A percentile compares a stretch with the other conserved stretches of the same genome.
phyloP scores from a whole-genome alignment of 257 asterid species.

The Mentha longifolia region DNA sequence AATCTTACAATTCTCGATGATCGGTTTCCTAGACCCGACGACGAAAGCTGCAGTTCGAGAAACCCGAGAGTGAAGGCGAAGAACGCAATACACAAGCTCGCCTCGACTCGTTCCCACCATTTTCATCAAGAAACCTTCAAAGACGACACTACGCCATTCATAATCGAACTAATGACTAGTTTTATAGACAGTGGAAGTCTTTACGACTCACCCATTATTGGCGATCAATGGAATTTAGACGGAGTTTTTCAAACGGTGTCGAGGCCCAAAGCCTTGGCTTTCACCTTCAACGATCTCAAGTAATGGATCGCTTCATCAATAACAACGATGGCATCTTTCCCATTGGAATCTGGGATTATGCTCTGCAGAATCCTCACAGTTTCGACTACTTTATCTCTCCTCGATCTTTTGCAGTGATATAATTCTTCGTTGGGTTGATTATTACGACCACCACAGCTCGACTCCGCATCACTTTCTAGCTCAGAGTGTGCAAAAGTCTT shows the following conservation, averaged over 20 bases:
- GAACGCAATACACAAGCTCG: background rate
- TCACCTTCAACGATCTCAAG: conserved; percentile 68
- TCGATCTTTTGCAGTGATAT: conserved; percentile 50
- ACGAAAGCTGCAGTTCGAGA: background rate
- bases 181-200: conserved; percentile 18
- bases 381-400: conserved; percentile 60
- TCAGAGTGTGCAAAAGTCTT: conserved; percentile 40
- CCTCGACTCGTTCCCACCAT: background rate
- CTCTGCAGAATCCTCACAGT: conserved; percentile 61
- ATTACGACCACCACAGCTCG: conserved; percentile 50
- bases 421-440: conserved; percentile 32
- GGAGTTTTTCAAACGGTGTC: conserved; percentile 42
- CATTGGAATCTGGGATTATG: conserved; percentile 64
- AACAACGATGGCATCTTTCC: conserved; percentile 60
- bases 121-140: background rate
- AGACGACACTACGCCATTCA: background rate
- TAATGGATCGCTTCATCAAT: conserved; percentile 77
- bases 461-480: conserved; percentile 70
- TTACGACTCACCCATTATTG: conserved; percentile 17
- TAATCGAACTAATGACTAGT: conserved; percentile 18
- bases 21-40: background rate
- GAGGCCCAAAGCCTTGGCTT: conserved; percentile 74
- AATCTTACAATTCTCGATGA: background rate
- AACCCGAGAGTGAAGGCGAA: background rate
- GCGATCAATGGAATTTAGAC: conserved; percentile 8